Percentiles rank a stretch among this genome's conserved stretches.
These are phyloP conservation scores for Verbena officinalis DNA, from an alignment of 257 asterid species.

Conservation along the genomic window DNA sequence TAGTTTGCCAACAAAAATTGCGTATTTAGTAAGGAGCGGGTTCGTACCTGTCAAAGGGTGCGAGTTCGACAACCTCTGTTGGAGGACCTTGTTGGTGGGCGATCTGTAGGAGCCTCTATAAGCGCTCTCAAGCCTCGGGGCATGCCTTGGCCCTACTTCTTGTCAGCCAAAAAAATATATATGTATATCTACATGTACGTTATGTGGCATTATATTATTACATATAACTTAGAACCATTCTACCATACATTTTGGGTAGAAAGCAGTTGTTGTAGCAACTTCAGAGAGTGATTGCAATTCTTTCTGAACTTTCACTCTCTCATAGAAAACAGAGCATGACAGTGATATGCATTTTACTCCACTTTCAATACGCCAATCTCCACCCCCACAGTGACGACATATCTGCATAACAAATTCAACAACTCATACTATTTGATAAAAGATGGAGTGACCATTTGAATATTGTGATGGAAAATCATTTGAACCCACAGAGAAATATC, in stretches of 20 bases:
- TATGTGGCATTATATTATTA: not conserved
- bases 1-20: not conserved
- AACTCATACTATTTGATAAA: not conserved
- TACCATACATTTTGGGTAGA: constrained; percentile 70
- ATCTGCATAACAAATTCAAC: constrained; percentile 52
- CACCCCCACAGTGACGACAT: constrained; percentile 97
- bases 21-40: no score
- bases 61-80: no score
- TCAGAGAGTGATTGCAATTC: constrained; percentile 69
- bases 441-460: no score
- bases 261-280: constrained; percentile 59
- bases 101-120: no score
- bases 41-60: no score
- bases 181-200: not conserved
- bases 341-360: constrained; percentile 91
- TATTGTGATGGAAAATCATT: no score
- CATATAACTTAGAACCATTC: constrained; percentile 69
- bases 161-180: not conserved
- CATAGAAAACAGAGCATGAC: constrained; percentile 83
- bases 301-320: constrained; percentile 83
- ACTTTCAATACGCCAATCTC: constrained; percentile 80
- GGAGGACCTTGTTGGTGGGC: no score
- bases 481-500: not conserved
- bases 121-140: no score
- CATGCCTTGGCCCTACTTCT: no score